Evolutionary conservation across 169 alveolate species (phyloP).

Genomic region (Cryptosporidium baileyi): DNA sequence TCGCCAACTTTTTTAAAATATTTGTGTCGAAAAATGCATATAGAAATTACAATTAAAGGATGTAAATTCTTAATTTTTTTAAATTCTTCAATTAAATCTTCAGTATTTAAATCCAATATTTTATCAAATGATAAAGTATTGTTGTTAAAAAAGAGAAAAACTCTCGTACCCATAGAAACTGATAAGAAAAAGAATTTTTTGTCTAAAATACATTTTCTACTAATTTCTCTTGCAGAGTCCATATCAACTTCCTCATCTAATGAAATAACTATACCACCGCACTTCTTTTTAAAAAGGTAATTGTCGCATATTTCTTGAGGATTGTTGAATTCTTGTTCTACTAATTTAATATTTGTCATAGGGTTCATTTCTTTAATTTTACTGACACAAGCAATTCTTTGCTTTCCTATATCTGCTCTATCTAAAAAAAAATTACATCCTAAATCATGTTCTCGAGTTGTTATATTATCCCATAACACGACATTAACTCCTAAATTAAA

Average conservation of each 20-base stretch:
- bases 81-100: not conserved
- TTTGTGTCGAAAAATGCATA: not conserved
- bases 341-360: not conserved
- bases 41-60: slow-evolving; percentile 15
- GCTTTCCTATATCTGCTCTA: slow-evolving; percentile 39
- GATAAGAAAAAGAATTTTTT: not conserved
- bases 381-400: slow-evolving; percentile 3
- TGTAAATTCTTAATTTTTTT: slow-evolving; percentile 8
- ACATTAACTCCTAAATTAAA: slow-evolving; percentile 20
- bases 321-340: not conserved
- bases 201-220: not conserved
- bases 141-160: slow-evolving; percentile 48
- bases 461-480: slow-evolving; percentile 30
- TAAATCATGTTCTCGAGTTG: not conserved
- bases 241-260: slow-evolving; percentile 32
- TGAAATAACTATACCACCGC: slow-evolving; percentile 30
- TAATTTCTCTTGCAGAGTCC: not conserved
- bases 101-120: not conserved
- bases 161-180: slow-evolving; percentile 43
- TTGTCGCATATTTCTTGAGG: not conserved
- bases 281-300: not conserved
- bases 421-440: slow-evolving; percentile 9
- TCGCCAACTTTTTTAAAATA: not conserved
- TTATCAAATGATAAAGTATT: not conserved
- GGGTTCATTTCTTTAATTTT: slow-evolving; percentile 57